A percentile compares a stretch with the other conserved stretches of the same genome.
phyloP scores from a whole-genome alignment of 2,329 filamentous ascomycete species.

The Didymella pomorum region DNA sequence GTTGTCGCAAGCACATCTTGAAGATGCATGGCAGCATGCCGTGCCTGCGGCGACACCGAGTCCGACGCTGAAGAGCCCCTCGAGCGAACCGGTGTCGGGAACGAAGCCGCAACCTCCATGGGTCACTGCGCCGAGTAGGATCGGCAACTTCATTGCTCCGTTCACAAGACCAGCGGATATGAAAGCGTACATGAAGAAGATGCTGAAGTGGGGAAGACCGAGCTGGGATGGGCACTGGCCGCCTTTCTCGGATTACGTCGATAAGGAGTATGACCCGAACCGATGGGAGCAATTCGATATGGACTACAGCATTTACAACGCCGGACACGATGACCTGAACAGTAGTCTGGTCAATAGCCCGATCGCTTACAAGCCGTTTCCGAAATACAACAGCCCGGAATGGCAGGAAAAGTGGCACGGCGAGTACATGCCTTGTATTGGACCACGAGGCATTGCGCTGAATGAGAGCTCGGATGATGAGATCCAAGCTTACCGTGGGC shows the following conservation, averaged over 20 bases:
- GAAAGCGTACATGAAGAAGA: conserved; percentile 52
- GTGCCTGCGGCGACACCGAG: conserved; percentile 19
- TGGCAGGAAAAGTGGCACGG: conserved; percentile 68
- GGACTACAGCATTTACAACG: conserved; percentile 50
- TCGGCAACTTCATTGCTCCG: conserved; percentile 26
- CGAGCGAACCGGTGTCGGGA: conserved; percentile 11
- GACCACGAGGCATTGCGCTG: conserved; percentile 61
- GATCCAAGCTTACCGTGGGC: conserved; percentile 67
- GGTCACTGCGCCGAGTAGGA: conserved; percentile 32
- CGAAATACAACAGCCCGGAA: conserved; percentile 69
- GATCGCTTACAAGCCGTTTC: conserved; percentile 73
- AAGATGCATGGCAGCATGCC: conserved; percentile 36
- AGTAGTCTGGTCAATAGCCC: conserved; percentile 49
- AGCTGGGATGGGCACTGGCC: conserved; percentile 54
- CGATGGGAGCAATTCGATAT: conserved; percentile 57
- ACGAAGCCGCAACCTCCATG: conserved; percentile 36
- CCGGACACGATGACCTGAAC: conserved; percentile 45
- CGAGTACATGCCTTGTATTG: conserved; percentile 69
- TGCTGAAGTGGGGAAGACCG: conserved; percentile 54
- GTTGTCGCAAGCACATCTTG: conserved; percentile 26
- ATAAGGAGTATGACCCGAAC: conserved; percentile 57
- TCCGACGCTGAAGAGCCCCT: conserved; percentile 19
- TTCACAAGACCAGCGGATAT: conserved; percentile 33
- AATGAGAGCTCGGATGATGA: conserved; percentile 69
- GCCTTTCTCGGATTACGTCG: conserved; percentile 53